Evolutionary conservation across 148 eudicot species (phyloP), one percentile per base, ranked within the genome.

Genomic region (Fagopyrum homotropicum): DNA sequence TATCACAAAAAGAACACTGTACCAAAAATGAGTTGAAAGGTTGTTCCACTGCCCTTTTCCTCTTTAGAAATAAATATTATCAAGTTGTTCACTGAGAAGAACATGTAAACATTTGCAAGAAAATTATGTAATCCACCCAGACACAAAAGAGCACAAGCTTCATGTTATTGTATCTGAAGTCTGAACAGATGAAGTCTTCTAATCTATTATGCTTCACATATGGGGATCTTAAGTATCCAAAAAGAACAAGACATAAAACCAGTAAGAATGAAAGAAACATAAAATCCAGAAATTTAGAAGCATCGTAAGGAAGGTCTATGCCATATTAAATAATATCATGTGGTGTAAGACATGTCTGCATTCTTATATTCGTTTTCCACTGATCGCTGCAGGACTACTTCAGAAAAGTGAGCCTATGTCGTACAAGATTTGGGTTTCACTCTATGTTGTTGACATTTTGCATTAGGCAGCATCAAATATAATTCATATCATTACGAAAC

Each of bases 1-100:
- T 79, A 90, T 73, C 81, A 95, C 98, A 89, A 88, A 95, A 76
- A 90, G 91, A 83, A 90, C 86, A 89, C 98, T 95, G 86, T 85
- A 87, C 90, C 92, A 84, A 83, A 75, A 80, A 80, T 82, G 82
- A 54, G 86, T 82, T 85, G 87, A 79, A 26, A 7, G 40, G 16
- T 66, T 66, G 45, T 40, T 46, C 19, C 12, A 40, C 35, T 66
- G 71, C 71, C 45, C 15, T 66, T 66, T 40, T 14, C 71, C 19
- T 14, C 46, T 66, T 66, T 35, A 22, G 6, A 66, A 26, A 60
- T 60, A 66, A 4, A 40, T 5, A 14, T 12, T 57, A 57, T 49
- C 63, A 57, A 19, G 29, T 57, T 19, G 63, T 57, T 17, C 29
- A 57, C 30, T 5, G 9, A 57, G 55, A 51, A 51, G 56, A 8